These are phyloP conservation scores for Chenopodium formosanum DNA, from an alignment of 148 eudicot genomes.

Conservation along the genomic window DNA sequence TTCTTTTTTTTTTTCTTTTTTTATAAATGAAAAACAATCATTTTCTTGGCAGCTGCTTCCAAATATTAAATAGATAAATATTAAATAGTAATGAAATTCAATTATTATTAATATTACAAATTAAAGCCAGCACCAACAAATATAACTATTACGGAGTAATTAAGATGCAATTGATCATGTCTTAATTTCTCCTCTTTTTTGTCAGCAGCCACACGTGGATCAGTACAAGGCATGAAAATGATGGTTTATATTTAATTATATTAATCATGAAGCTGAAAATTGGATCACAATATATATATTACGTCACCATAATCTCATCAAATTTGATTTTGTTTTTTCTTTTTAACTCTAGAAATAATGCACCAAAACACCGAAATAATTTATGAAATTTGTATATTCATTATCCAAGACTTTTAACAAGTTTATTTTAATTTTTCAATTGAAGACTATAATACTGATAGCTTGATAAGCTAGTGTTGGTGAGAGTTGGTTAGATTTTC, in stretches of 20 bases:
- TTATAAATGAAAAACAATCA: neutral
- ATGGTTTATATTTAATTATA: neutral
- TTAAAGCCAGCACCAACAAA: neutral
- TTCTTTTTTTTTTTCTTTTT: neutral
- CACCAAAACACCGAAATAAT: neutral
- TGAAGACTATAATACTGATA: neutral
- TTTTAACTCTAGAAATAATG: neutral
- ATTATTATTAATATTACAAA: too few relatives aligned
- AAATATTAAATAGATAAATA: neutral
- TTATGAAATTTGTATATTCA: neutral
- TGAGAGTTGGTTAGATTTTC: neutral
- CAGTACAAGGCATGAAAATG: slow-evolving; percentile 9
- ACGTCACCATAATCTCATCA: neutral
- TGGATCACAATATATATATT: neutral
- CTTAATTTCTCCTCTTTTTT: neutral
- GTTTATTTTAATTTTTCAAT: neutral
- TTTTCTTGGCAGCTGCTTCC: slow-evolving; percentile 14
- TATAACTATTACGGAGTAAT: neutral
- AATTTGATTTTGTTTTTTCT: neutral
- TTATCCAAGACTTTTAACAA: neutral
- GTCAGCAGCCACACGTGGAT: slow-evolving; percentile 9
- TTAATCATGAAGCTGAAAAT: neutral
- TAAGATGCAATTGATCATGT: neutral
- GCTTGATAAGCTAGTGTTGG: neutral
- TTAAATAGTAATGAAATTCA: too few relatives aligned